Conservation (phyloP, 1,284 basidiomycete genomes). For the Puccinia polysora region DNA sequence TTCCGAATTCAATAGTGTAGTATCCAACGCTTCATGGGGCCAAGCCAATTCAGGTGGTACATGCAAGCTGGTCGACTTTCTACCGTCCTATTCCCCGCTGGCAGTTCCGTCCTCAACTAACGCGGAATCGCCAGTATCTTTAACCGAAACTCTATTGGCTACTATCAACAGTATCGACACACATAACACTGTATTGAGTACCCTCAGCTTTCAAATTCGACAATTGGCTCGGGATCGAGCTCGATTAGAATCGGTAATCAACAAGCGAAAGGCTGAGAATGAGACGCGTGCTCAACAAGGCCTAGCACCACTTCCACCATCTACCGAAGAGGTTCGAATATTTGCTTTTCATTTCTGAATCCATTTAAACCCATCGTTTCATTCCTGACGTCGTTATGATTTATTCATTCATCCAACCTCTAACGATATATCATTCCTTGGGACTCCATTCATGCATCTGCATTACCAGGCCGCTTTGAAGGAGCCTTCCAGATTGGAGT, state of each 20-base stretch:
- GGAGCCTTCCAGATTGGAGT: slow-evolving; percentile 85
- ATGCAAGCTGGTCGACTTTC: slow-evolving; percentile 54
- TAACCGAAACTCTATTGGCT: slow-evolving; percentile 61
- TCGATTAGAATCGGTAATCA: slow-evolving; percentile 70
- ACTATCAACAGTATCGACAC: slow-evolving; percentile 77
- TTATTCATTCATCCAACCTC: slow-evolving; percentile 43
- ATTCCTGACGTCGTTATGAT: slow-evolving; percentile 8
- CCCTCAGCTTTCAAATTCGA: slow-evolving; percentile 82
- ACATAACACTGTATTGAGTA: slow-evolving; percentile 84
- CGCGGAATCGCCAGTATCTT: slow-evolving; percentile 46
- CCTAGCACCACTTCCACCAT: slow-evolving; percentile 66
- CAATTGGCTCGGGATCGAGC: slow-evolving; percentile 85
- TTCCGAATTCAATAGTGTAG: slow-evolving; percentile 48
- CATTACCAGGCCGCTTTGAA: slow-evolving; percentile 60
- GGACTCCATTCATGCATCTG: not conserved
- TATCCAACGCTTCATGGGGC: slow-evolving; percentile 28
- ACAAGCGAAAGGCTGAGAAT: slow-evolving; percentile 87
- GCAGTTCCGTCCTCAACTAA: slow-evolving; percentile 49
- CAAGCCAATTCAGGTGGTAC: slow-evolving; percentile 45
- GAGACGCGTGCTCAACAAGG: slow-evolving; percentile 74
- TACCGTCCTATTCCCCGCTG: slow-evolving; percentile 46
- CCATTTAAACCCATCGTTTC: slow-evolving; percentile 49
- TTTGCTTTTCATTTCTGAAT: not conserved
- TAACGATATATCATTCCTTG: not conserved
- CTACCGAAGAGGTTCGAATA: slow-evolving; percentile 67